Conservation (phyloP, 1,284 basidiomycete species). For the Leccinum fuscescens region DNA sequence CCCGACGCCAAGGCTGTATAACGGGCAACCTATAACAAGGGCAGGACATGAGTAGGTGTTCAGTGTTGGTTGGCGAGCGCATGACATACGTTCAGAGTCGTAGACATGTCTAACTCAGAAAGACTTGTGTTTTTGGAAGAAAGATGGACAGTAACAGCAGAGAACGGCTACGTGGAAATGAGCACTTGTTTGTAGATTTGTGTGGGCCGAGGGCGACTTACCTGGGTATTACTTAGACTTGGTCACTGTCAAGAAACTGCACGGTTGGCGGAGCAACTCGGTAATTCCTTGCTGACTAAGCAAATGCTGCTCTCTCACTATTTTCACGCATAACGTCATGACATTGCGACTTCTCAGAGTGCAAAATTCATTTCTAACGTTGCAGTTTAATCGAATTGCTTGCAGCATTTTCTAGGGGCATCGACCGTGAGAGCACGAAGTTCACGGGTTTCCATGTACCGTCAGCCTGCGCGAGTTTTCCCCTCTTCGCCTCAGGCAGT, state of each 20-base stretch:
- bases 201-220: not conserved
- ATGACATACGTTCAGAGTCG: slow-evolving; percentile 58
- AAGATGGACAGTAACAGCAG: slow-evolving; percentile 20
- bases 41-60: slow-evolving; percentile 17
- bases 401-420: not conserved
- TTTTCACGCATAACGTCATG: too few relatives aligned
- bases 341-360: too few relatives aligned
- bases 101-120: slow-evolving; percentile 47
- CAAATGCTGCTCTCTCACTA: not conserved
- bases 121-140: slow-evolving; percentile 13
- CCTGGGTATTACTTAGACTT: slow-evolving; percentile 11
- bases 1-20: slow-evolving; percentile 91
- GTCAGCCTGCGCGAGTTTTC: not conserved
- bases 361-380: not conserved
- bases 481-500: not conserved
- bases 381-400: not conserved
- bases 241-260: slow-evolving; percentile 17
- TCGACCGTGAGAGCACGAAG: too few relatives aligned
- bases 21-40: slow-evolving; percentile 76
- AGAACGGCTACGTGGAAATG: slow-evolving; percentile 9
- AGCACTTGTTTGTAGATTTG: slow-evolving; percentile 1
- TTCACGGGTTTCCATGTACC: not conserved
- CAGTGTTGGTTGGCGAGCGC: not conserved
- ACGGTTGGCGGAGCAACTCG: slow-evolving; percentile 29
- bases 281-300: slow-evolving; percentile 32